Conservation (phyloP, 768 basidiomycete species). For the Psilocybe subaeruginosa region DNA sequence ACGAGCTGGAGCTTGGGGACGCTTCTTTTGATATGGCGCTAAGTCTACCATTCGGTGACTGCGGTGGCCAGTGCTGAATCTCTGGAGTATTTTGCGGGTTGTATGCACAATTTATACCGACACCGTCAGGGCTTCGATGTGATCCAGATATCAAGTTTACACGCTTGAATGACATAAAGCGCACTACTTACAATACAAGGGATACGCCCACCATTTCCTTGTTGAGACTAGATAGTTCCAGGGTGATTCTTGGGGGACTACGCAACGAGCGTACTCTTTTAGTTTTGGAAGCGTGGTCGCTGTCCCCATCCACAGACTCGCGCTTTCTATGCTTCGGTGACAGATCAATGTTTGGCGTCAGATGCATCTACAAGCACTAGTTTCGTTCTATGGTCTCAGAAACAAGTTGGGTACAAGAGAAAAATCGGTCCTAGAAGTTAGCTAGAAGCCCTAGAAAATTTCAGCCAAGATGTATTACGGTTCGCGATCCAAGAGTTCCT, state of each 20-base stretch:
- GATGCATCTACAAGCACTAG: too few relatives aligned
- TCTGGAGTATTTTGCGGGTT: background rate
- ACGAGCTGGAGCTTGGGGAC: background rate
- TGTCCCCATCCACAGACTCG: too few relatives aligned
- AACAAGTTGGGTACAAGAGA: too few relatives aligned
- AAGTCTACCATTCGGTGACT: background rate
- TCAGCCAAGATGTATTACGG: too few relatives aligned
- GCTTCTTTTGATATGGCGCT: background rate
- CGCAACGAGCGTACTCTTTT: background rate
- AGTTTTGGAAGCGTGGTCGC: background rate
- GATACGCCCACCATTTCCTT: background rate
- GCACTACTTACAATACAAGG: background rate
- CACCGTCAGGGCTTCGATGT: background rate
- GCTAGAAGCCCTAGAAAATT: too few relatives aligned
- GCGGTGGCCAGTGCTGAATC: background rate
- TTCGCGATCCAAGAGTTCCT: too few relatives aligned
- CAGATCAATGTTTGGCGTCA: background rate
- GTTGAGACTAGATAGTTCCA: background rate
- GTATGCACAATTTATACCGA: too few relatives aligned
- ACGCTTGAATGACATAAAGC: background rate
- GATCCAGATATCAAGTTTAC: background rate
- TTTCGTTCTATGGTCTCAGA: too few relatives aligned
- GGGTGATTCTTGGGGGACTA: background rate
- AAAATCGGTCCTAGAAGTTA: too few relatives aligned
- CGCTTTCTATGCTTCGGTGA: background rate